Evolutionary conservation across 352 stramenopile species (phyloP), one percentile per base, ranked within the genome.

Genomic region (Globisporangium camurandrum): DNA sequence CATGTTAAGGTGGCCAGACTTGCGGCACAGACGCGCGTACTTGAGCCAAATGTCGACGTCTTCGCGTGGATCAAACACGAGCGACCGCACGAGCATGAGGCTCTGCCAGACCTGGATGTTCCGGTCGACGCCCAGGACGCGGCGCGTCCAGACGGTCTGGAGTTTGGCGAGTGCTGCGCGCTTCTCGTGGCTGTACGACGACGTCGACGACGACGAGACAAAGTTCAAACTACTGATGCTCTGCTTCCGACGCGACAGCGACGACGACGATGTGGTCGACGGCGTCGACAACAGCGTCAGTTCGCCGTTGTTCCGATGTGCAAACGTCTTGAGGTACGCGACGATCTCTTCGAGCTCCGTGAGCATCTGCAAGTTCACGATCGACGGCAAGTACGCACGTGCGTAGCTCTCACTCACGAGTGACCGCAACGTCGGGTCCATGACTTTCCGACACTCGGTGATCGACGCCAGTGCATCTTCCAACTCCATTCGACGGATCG

Each of bases 311-410:
- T 87, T 88, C 44, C 83, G 85, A 46, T 82, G 69, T 9, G 77
- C 70, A 60, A 87, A 88, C 36, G 64, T 79, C 57, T 88, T 84
- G 48, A 94, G 54, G 54, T 93, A 92, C 24, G 78, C 66, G 10
- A 96, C 70, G 34, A 96, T 90, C 56, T 96, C 86, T 54, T 96
- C 86, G 11, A 99, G 64, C 71, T 99, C 97, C 2, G 94, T 93
- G 16, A 99, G 81, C 63, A 96, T 96, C 69, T 99, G 96, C 45
- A 98, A 79, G 56, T 95, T 97, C 20, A 99, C 96, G 61, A 99
- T 96, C 36, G 91, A 95, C 30, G 86, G 88, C 48, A 87, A 69
- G 61, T 99, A 99, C 12, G 96, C 96, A 12, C 97, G 86, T 49
- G 82, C 86, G 61, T 99, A 99, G 44, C 84, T 98, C 61, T 99